Percentiles rank a stretch among this genome's conserved stretches.
Evolutionary conservation across 1,284 basidiomycete genomes (phyloP).

Genomic region (Puccinia novopanici): DNA sequence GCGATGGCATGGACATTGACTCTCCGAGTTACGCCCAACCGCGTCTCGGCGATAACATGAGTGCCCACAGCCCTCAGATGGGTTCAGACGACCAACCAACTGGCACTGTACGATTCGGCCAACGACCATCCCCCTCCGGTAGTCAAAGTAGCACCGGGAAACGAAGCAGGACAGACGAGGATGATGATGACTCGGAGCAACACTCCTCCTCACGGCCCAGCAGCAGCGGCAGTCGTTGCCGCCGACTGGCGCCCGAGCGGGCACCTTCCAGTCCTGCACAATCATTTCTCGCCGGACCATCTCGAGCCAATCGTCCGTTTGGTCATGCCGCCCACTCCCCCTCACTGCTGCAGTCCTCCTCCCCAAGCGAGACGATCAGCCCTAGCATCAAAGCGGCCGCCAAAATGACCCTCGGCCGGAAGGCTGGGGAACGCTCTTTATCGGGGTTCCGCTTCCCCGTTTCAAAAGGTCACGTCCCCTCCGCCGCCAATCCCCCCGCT

Average conservation of each 20-base stretch:
- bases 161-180: slow-evolving; percentile 45
- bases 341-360: slow-evolving; percentile 12
- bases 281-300: neutral
- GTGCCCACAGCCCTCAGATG: no score
- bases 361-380: slow-evolving; percentile 34
- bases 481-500: neutral
- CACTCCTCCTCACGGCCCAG: neutral
- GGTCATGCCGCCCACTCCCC: neutral
- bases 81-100: slow-evolving; percentile 4
- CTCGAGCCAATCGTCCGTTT: neutral
- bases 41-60: no score
- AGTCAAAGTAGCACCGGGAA: slow-evolving; percentile 49
- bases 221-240: slow-evolving; percentile 3
- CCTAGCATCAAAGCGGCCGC: slow-evolving; percentile 43
- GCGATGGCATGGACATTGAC: no score
- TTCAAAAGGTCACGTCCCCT: slow-evolving; percentile 18
- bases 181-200: slow-evolving; percentile 10
- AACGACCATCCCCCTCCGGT: slow-evolving; percentile 8
- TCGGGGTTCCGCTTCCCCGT: slow-evolving; percentile 39
- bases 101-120: neutral
- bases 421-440: slow-evolving; percentile 42
- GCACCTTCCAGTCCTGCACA: slow-evolving; percentile 4
- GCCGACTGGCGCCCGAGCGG: neutral
- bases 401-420: slow-evolving; percentile 43
- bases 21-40: no score